Conservation (phyloP, 1,284 basidiomycete genomes). For the Rhodofomes roseus region DNA sequence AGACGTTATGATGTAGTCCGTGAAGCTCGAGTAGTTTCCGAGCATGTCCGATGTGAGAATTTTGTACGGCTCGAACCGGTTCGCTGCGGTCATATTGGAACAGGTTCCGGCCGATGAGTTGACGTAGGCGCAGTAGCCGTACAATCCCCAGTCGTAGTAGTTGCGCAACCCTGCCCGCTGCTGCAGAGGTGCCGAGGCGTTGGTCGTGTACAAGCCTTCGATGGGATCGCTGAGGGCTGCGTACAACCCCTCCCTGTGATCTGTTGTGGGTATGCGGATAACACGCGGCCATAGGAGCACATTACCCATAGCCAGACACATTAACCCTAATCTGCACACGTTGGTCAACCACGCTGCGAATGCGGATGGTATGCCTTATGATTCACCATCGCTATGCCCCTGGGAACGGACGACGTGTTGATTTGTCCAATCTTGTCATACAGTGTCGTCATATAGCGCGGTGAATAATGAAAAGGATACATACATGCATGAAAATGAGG, state of each 20-base stretch:
- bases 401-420: conserved; percentile 68
- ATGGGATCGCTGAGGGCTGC: conserved; percentile 55
- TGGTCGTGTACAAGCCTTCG: conserved; percentile 61
- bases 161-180: conserved; percentile 58
- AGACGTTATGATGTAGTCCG: conserved; percentile 48
- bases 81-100: conserved; percentile 55
- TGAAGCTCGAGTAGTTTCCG: conserved; percentile 53
- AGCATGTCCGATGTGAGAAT: conserved; percentile 64
- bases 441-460: background rate
- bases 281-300: background rate
- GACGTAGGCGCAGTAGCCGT: conserved; percentile 72
- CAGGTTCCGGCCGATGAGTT: conserved; percentile 58
- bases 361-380: conserved; percentile 11
- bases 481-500: conserved; percentile 76
- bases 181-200: conserved; percentile 60
- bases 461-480: conserved; percentile 17
- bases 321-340: conserved; percentile 60
- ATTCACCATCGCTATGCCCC: conserved; percentile 67
- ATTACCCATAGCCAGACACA: conserved; percentile 65
- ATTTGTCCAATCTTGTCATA: conserved; percentile 70
- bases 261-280: conserved; percentile 10
- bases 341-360: conserved; percentile 14
- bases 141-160: conserved; percentile 72
- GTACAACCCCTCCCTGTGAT: conserved; percentile 45
- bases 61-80: conserved; percentile 57